Conservation (phyloP, 108 stramenopile genomes). For the Nannochloropsis salina region DNA sequence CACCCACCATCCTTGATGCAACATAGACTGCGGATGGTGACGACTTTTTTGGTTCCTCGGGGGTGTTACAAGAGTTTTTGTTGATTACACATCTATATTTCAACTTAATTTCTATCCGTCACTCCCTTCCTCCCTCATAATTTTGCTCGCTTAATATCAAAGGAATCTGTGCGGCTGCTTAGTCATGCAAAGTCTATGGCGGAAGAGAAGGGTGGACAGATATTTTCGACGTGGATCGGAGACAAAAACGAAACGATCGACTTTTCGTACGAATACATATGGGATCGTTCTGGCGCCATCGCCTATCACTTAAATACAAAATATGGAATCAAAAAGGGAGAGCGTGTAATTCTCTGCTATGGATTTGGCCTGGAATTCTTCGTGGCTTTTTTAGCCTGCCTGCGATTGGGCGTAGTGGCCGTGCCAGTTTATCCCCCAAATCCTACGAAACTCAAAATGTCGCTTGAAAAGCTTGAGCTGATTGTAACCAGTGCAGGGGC, state of each 20-base stretch:
- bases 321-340: constrained; percentile 55
- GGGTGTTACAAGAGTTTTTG: too few species aligned
- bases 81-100: too few species aligned
- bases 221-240: constrained; percentile 38
- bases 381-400: constrained; percentile 86
- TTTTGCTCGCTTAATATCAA: too few species aligned
- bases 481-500: constrained; percentile 32
- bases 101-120: too few species aligned
- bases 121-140: too few species aligned
- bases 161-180: constrained; percentile 4
- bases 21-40: too few species aligned
- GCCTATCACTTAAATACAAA: constrained; percentile 28
- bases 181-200: background rate
- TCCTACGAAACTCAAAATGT: constrained; percentile 43
- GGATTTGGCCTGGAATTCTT: constrained; percentile 91
- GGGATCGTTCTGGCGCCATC: constrained; percentile 36
- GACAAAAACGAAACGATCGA: constrained; percentile 19
- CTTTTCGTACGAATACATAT: constrained; percentile 32
- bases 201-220: background rate
- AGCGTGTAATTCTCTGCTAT: constrained; percentile 83
- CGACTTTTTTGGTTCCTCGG: too few species aligned
- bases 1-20: too few species aligned
- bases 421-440: constrained; percentile 45
- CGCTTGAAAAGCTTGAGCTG: constrained; percentile 33
- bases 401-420: constrained; percentile 60